Evolutionary conservation across 2,329 filamentous ascomycete species (phyloP).

Genomic region (Aspergillus piperis): DNA sequence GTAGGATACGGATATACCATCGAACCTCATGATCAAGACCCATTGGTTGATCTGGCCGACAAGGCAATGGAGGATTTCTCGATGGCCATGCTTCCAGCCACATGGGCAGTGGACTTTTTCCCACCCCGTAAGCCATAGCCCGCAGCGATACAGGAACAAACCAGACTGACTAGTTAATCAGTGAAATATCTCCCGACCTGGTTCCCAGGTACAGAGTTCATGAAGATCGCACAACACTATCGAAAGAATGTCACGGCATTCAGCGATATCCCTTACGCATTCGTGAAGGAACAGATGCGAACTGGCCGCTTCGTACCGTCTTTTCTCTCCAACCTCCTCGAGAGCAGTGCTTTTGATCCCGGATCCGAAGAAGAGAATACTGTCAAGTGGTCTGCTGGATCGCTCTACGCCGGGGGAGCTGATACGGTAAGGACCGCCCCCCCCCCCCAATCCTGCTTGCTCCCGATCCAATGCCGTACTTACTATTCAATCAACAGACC

Average conservation of each 20-base stretch:
- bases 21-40: slow-evolving; percentile 24
- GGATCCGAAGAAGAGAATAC: slow-evolving; percentile 35
- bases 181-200: slow-evolving; percentile 29
- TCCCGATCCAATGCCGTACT: background rate
- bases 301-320: slow-evolving; percentile 35
- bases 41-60: slow-evolving; percentile 45
- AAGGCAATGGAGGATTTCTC: slow-evolving; percentile 45
- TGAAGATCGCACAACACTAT: slow-evolving; percentile 40
- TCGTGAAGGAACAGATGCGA: slow-evolving; percentile 46
- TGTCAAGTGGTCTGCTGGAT: slow-evolving; percentile 37
- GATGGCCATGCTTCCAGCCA: slow-evolving; percentile 43
- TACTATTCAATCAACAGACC: slow-evolving; percentile 7
- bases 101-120: slow-evolving; percentile 49
- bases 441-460: background rate
- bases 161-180: slow-evolving; percentile 34
- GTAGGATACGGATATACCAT: slow-evolving; percentile 38
- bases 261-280: slow-evolving; percentile 44
- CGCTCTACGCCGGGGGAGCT: slow-evolving; percentile 47
- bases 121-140: slow-evolving; percentile 29
- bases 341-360: slow-evolving; percentile 26
- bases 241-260: slow-evolving; percentile 30
- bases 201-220: slow-evolving; percentile 50
- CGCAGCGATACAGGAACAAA: background rate
- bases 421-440: slow-evolving; percentile 36
- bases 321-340: slow-evolving; percentile 45